Evolutionary conservation across 495 filamentous ascomycete genomes (phyloP).

Genomic region (Parachaetomium inaequale): DNA sequence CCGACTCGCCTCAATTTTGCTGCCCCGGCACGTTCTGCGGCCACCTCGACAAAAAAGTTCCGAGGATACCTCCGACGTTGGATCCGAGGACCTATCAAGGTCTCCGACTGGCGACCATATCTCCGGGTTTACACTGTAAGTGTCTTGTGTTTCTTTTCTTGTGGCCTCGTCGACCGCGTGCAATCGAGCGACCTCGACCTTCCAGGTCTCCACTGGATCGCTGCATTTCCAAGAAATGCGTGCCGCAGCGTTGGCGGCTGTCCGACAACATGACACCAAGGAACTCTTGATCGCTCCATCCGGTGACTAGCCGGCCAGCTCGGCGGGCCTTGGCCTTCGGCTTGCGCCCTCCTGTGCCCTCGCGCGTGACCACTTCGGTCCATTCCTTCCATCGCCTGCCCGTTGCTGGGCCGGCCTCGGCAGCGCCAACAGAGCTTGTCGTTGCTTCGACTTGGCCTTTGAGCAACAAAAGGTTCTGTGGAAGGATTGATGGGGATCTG

Average conservation of each 20-base stretch:
- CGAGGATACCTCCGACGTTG: constrained; percentile 13
- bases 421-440: constrained; percentile 9
- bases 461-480: background rate
- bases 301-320: constrained; percentile 22
- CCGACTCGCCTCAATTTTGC: constrained; percentile 9
- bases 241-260: constrained; percentile 16
- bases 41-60: constrained; percentile 9
- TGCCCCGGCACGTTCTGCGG: constrained; percentile 17
- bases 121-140: constrained; percentile 15
- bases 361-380: constrained; percentile 15
- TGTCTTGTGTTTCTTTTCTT: constrained; percentile 13
- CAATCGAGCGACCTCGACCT: constrained; percentile 12
- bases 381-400: constrained; percentile 14
- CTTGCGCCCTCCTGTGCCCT: constrained; percentile 4
- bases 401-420: constrained; percentile 6
- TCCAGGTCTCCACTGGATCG: background rate
- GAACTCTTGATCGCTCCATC: constrained; percentile 22
- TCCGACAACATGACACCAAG: constrained; percentile 14
- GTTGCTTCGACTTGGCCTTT: constrained; percentile 4
- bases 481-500: constrained; percentile 6
- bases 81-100: background rate
- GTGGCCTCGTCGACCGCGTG: constrained; percentile 1
- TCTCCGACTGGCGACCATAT: constrained; percentile 17
- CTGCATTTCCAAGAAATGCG: background rate
- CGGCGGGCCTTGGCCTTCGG: constrained; percentile 18